phyloP scores from a whole-genome alignment of 1,284 basidiomycete genomes.

The Trichosporon sp. region DNA sequence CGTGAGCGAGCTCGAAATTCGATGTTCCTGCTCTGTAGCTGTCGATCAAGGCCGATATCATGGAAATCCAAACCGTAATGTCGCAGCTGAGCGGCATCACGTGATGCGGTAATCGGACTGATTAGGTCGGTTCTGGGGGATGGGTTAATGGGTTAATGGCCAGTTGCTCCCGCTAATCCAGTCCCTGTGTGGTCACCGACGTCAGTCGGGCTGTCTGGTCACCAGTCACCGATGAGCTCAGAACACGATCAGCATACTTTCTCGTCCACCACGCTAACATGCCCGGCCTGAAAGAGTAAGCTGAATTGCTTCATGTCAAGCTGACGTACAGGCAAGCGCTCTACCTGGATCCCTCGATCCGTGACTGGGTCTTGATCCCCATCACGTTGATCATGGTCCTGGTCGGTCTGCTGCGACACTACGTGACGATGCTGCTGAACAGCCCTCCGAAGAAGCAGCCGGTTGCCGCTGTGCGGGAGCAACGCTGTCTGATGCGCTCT shows the following conservation, averaged over 20 bases:
- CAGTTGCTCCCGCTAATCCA: conserved; percentile 1
- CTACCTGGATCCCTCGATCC: conserved; percentile 14
- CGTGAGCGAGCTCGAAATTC: not conserved
- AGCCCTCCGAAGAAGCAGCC: conserved; percentile 79
- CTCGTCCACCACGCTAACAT: conserved; percentile 18
- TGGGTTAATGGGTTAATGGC: too few species aligned
- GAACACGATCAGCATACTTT: not conserved
- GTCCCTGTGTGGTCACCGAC: not conserved
- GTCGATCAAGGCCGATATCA: conserved; percentile 8
- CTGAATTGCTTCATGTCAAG: not conserved
- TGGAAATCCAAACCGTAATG: conserved; percentile 7
- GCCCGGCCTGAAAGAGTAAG: conserved; percentile 31
- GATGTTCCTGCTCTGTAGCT: not conserved
- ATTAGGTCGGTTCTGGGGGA: not conserved
- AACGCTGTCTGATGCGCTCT: conserved; percentile 83
- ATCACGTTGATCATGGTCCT: conserved; percentile 98
- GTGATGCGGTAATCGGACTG: not conserved
- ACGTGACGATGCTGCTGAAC: conserved; percentile 85
- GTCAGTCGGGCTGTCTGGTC: not conserved
- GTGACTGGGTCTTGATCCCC: conserved; percentile 78
- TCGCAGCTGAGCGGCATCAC: conserved; percentile 6
- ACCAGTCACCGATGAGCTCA: not conserved
- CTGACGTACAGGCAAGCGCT: conserved; percentile 39
- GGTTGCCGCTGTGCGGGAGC: conserved; percentile 81
- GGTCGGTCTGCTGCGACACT: conserved; percentile 90